Conservation (phyloP, 164 flowering plant species). For the Houttuynia cordata region DNA sequence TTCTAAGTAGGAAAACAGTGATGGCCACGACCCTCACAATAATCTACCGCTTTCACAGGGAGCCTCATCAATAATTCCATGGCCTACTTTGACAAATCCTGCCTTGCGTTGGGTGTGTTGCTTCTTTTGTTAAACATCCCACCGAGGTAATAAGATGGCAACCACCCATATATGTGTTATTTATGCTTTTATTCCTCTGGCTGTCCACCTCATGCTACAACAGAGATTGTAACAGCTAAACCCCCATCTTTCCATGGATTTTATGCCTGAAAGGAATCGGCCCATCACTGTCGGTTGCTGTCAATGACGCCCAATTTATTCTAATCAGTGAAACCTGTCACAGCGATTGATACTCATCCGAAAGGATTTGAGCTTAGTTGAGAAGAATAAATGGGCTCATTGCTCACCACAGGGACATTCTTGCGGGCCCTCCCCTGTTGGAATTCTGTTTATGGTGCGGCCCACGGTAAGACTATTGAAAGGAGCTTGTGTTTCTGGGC, state of each 20-base stretch:
- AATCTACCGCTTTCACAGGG: no score
- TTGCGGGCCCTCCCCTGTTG: background rate
- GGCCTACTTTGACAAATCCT: no score
- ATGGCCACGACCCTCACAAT: no score
- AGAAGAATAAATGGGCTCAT: background rate
- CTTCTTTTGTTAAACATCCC: slow-evolving; percentile 6
- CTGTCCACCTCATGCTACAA: background rate
- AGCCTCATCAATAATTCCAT: no score
- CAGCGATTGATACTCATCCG: background rate
- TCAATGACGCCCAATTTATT: background rate
- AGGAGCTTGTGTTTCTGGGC: no score
- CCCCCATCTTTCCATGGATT: background rate
- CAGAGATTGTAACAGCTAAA: background rate
- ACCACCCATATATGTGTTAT: background rate
- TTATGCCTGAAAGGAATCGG: background rate
- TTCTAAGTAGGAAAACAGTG: no score
- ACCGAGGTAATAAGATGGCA: background rate
- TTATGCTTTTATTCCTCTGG: background rate
- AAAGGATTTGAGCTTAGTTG: background rate
- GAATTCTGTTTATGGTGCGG: background rate
- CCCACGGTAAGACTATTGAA: background rate
- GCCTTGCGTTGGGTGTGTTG: slow-evolving; percentile 1
- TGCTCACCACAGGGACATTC: background rate
- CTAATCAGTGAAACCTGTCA: background rate
- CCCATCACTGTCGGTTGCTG: background rate